Percentiles rank a stretch among this genome's conserved stretches.
Evolutionary conservation across 2,329 filamentous ascomycete genomes (phyloP).

Genomic region (Trichocomaceae sp.): DNA sequence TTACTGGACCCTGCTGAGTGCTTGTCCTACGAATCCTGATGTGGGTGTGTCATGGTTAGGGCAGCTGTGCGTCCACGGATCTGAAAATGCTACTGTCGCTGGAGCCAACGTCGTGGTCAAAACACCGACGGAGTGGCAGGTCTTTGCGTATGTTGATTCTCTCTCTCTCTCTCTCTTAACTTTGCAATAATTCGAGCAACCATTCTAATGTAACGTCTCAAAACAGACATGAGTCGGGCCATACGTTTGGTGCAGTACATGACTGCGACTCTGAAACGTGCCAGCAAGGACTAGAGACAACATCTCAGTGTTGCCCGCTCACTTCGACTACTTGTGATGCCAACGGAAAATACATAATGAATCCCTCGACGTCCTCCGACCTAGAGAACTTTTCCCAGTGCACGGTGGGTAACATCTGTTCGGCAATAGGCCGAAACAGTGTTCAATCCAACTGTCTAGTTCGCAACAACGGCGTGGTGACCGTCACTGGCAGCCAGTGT

Average conservation of each 20-base stretch:
- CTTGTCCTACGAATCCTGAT: conserved; percentile 71
- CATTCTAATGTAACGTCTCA: background rate
- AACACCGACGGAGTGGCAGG: conserved; percentile 83
- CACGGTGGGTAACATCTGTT: conserved; percentile 89
- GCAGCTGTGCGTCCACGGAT: conserved; percentile 64
- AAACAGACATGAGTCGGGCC: conserved; percentile 70
- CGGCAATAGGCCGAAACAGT: conserved; percentile 68
- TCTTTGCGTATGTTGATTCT: conserved; percentile 57
- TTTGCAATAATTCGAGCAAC: no score
- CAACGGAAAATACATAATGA: conserved; percentile 82
- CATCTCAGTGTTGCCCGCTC: conserved; percentile 75
- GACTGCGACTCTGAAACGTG: conserved; percentile 74
- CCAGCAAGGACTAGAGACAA: conserved; percentile 52
- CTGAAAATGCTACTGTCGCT: conserved; percentile 53
- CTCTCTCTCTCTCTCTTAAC: background rate
- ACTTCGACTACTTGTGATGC: conserved; percentile 64
- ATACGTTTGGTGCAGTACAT: conserved; percentile 93
- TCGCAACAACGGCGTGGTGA: conserved; percentile 77
- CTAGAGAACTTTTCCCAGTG: conserved; percentile 81
- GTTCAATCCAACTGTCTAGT: conserved; percentile 71
- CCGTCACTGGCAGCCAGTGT: conserved; percentile 76
- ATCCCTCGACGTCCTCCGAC: conserved; percentile 69
- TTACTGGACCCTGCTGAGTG: conserved; percentile 86
- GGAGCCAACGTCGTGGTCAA: conserved; percentile 85
- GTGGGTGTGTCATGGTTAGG: conserved; percentile 92